Base-by-base conservation (phyloP, 2,329 filamentous ascomycete genomes). In the Aspergillus arachidicola region DNA sequence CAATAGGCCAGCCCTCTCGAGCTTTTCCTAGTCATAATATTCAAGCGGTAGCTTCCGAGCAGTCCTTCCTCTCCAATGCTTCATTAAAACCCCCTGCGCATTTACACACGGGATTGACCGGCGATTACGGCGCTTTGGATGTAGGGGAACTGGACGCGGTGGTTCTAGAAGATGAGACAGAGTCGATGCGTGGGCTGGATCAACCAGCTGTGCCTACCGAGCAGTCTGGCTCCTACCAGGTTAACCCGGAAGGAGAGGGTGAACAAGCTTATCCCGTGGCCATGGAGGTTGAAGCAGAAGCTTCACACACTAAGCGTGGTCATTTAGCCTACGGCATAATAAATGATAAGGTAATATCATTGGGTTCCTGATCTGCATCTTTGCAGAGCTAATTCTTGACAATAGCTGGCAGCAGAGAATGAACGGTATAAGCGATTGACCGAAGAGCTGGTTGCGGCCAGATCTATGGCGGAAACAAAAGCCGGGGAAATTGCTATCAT, bases 401-500 rank as follows among this genome's bases (percentile, higher is more conserved):
- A 36, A 57, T 56, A 81, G 79, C 68, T 79, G 56, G 71, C 75
- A 54, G 72, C 70, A 60, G 79, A 83, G 66, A 75, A 76, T 57
- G 76, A 82, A 60, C 72, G 73, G 58, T 73, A 81, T 6, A 69
- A 81, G 51, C 71, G 72, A 57, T 71, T 81, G 10, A 69, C 73
- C 43, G 72, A 76, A 57, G 79, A 81, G 48, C 65, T 83, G 23
- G 68, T 69, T 51, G 71, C 73, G 19, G 78, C 79, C 23, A 81
- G 76, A 66, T 73, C 75, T 14, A 71, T 79, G 45, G 80, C 81
- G 2, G 76, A 80, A 62, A 80, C 81, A 28, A 87, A 87, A 72
- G 76, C 83, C 9, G 87, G 87, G 36, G 87, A 89, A 71, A 86
- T 86, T 46, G 82, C 86, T 43, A 89, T 88, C 45, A 82, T 89